Base-by-base conservation (phyloP, 177 flowering plant species). In the Tripterygium wilfordii region DNA sequence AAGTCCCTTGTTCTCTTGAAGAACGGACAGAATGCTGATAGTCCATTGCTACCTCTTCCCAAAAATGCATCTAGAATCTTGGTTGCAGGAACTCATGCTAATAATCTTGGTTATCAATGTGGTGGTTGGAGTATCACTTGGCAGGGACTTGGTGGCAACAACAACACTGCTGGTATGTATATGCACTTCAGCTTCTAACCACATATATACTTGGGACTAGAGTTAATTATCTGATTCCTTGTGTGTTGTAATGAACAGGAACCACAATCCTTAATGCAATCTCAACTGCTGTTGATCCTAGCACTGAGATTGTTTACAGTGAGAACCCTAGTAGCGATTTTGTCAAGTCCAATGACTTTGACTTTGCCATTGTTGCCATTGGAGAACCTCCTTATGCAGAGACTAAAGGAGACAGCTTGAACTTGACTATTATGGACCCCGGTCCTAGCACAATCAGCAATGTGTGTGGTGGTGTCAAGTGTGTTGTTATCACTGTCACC, bases 301-400 rank as follows among this genome's bases (percentile, higher is more conserved):
- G 25, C 32, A 75, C 83, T 0, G 45, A 70, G 51, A 58, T 78
- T 4, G 66, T 67, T 53, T 70, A 63, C 72, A 56, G n/a, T 7
- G 61, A 65, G 56, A 72, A 70, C 44, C 78, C 80, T 8, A 70
- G 67, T 8, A 17, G 57, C 1, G 57, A 58, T 10, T 70, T 56
- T 28, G 56, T 75, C 3, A 72, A 70, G 29, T 52, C 71, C 38
- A 46, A 53, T 52, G 29, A 53, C 14, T 75, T 69, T 49, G 49
- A 64, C 10, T 68, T 72, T 12, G 78, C 76, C 23, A 59, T 78
- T 29, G 72, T 75, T 2, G 72, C 64, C 2, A 72, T 78, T 32
- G 83, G 83, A 10, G 83, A 78, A 51, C 62, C 31, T 1, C 70
- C 83, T 0, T 78, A 78, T 42, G 76, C 76, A 2, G 80, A 78